phyloP scores from a whole-genome alignment of 805 yeast genomes.

The Candida insectorum region DNA sequence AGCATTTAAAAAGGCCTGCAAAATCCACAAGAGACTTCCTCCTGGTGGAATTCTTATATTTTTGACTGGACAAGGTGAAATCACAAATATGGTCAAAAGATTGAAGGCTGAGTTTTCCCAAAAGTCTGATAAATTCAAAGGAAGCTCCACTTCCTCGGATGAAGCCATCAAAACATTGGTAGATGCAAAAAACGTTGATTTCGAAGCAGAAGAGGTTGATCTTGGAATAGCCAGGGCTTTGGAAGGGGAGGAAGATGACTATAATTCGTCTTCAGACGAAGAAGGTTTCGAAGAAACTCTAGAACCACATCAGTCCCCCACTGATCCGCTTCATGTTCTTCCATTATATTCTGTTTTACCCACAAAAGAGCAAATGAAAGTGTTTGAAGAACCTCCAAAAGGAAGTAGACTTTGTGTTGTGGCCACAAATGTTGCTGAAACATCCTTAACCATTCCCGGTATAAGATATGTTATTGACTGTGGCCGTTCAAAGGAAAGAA shows the following conservation, averaged over 20 bases:
- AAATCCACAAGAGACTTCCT: slow-evolving; percentile 82
- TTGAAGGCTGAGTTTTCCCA: slow-evolving; percentile 66
- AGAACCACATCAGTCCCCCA: slow-evolving; percentile 66
- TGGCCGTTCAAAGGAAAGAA: slow-evolving; percentile 90
- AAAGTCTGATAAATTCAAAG: slow-evolving; percentile 13
- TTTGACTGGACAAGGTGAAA: slow-evolving; percentile 94
- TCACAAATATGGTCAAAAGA: slow-evolving; percentile 66
- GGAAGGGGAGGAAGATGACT: slow-evolving; percentile 42
- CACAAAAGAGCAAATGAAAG: slow-evolving; percentile 92
- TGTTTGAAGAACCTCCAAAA: slow-evolving; percentile 79
- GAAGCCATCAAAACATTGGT: slow-evolving; percentile 20
- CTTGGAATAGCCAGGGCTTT: slow-evolving; percentile 49
- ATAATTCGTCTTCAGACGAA: slow-evolving; percentile 53
- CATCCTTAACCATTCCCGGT: slow-evolving; percentile 94
- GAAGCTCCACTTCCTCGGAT: slow-evolving; percentile 25
- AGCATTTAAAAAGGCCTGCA: slow-evolving; percentile 77
- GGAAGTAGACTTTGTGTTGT: slow-evolving; percentile 88
- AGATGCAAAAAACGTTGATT: slow-evolving; percentile 50
- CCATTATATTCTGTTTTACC: slow-evolving; percentile 93
- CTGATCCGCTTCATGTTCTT: slow-evolving; percentile 81
- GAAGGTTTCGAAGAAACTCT: slow-evolving; percentile 70
- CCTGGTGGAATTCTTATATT: slow-evolving; percentile 92
- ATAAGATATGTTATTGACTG: slow-evolving; percentile 92
- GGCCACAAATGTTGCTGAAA: slow-evolving; percentile 97
- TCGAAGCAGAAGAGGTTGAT: slow-evolving; percentile 88